phyloP scores from a whole-genome alignment of 306 rosid genomes.

The Casuarina cunninghamiana region DNA sequence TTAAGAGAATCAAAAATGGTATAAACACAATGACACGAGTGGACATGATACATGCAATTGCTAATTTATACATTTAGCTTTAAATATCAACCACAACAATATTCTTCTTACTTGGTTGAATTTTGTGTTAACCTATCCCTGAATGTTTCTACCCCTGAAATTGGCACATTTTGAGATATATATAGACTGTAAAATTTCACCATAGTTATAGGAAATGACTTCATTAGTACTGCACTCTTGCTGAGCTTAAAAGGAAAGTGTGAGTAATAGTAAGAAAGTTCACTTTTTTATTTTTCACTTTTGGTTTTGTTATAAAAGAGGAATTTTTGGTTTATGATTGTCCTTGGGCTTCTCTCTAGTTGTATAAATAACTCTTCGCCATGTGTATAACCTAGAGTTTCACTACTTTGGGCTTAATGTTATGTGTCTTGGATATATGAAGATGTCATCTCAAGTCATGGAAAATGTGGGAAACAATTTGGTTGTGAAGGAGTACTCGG shows the following conservation, averaged over 20 bases:
- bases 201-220: not conserved
- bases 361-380: not conserved
- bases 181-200: not conserved
- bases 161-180: not conserved
- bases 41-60: not conserved
- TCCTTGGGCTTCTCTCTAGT: not conserved
- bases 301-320: not conserved
- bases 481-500: conserved; percentile 30
- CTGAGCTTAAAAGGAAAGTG: not conserved
- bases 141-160: not conserved
- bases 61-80: not conserved
- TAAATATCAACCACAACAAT: not conserved
- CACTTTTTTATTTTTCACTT: no score
- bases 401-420: conserved; percentile 17
- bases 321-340: not conserved
- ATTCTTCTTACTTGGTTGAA: not conserved
- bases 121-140: not conserved
- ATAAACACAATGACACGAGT: not conserved
- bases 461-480: conserved; percentile 33
- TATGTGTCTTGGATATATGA: conserved; percentile 36
- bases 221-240: not conserved
- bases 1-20: not conserved
- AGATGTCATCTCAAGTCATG: conserved; percentile 37
- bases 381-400: conserved; percentile 6
- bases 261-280: not conserved